Conservation (phyloP, 176 grass and related monocot genomes). For the Ananas comosus region DNA sequence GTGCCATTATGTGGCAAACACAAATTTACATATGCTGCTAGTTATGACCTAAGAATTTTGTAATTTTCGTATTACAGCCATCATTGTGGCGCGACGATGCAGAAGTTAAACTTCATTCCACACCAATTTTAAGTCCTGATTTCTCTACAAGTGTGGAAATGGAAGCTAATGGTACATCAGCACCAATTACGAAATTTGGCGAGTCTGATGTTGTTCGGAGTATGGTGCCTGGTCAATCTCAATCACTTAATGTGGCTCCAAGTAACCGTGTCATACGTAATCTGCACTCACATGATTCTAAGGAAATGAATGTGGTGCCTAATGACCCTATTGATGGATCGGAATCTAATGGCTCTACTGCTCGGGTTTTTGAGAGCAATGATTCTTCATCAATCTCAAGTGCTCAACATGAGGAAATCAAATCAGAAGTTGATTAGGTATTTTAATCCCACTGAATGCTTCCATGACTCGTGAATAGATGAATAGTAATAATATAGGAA, state of each 20-base stretch:
- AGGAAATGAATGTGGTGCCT: background rate
- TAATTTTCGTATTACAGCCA: conserved; percentile 12
- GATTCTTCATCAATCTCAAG: background rate
- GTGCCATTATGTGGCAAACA: background rate
- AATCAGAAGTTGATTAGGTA: background rate
- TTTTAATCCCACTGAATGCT: background rate
- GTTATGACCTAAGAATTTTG: background rate
- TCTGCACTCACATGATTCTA: background rate
- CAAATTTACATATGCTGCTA: background rate
- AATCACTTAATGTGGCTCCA: background rate
- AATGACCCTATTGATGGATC: background rate
- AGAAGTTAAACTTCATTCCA: background rate
- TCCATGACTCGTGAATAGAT: background rate
- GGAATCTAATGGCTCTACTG: conserved; percentile 1
- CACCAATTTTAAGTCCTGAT: conserved; percentile 9
- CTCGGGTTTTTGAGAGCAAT: background rate
- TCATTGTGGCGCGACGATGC: conserved; percentile 7
- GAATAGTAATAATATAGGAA: background rate
- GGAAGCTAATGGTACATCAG: background rate
- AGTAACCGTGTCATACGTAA: background rate
- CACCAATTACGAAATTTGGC: background rate
- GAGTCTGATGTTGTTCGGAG: background rate
- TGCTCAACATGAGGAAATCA: background rate
- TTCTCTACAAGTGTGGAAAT: conserved; percentile 4
- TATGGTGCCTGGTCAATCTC: background rate